phyloP scores from a whole-genome alignment of 352 stramenopile species.

The Thalassiosira hispida region DNA sequence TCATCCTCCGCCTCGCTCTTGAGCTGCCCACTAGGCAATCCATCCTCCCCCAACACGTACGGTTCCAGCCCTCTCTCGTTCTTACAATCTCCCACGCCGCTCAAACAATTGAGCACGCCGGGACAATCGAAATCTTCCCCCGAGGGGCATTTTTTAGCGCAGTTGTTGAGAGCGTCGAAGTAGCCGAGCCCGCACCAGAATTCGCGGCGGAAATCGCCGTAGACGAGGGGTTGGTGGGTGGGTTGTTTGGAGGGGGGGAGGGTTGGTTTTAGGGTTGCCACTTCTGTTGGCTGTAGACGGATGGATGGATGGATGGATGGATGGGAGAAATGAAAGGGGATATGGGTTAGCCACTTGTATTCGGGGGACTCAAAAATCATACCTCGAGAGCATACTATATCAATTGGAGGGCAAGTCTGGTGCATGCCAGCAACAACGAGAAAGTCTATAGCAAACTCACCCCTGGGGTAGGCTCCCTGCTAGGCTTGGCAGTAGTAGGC shows the following conservation, averaged over 20 bases:
- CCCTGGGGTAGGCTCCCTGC: conserved; percentile 16
- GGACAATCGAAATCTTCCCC: conserved; percentile 24
- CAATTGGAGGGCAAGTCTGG: no score
- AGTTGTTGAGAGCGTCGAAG: conserved; percentile 54
- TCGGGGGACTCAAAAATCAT: no score
- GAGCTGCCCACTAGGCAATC: background rate
- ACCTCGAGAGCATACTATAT: no score
- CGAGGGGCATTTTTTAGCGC: conserved; percentile 23
- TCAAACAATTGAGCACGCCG: conserved; percentile 37
- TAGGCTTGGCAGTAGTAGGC: conserved; percentile 1
- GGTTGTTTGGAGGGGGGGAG: conserved; percentile 42
- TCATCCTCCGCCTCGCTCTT: conserved; percentile 4
- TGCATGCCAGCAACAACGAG: no score
- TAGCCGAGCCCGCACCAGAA: conserved; percentile 59
- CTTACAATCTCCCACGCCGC: conserved; percentile 51
- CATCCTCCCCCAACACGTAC: conserved; percentile 11
- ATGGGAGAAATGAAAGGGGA: background rate
- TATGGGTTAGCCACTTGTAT: background rate
- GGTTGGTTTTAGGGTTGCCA: conserved; percentile 32
- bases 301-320: background rate
- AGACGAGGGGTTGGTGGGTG: conserved; percentile 43
- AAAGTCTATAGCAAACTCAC: no score
- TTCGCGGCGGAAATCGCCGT: conserved; percentile 32
- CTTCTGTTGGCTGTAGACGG: background rate
- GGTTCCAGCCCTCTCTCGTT: conserved; percentile 49